Conservation (phyloP, 495 filamentous ascomycete species). For the Viridothelium virens region DNA sequence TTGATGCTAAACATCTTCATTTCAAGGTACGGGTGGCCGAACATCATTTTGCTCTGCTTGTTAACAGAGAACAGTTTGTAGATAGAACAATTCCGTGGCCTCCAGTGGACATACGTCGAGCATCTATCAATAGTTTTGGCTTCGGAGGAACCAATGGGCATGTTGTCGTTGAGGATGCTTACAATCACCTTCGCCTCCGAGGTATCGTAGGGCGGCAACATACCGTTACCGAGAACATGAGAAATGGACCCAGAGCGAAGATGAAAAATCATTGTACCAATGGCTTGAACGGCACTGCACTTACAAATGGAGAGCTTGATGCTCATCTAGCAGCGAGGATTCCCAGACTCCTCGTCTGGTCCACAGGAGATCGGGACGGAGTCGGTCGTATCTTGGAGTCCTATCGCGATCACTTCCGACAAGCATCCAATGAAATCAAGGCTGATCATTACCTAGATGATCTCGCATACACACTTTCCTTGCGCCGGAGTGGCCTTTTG, state of each 20-base stretch:
- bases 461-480: background rate
- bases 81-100: constrained; percentile 16
- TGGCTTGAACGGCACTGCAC: too few relatives aligned
- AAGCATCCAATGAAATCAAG: background rate
- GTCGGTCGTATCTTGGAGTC: background rate
- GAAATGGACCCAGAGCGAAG: background rate
- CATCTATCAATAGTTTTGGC: constrained; percentile 42
- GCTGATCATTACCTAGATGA: background rate
- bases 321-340: background rate
- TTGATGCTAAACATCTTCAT: background rate
- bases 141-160: constrained; percentile 48
- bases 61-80: constrained; percentile 32
- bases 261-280: too few relatives aligned
- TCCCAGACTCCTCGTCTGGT: background rate
- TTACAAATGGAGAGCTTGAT: too few relatives aligned
- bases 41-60: background rate
- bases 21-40: constrained; percentile 24
- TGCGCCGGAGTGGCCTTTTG: background rate
- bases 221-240: background rate
- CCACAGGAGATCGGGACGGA: background rate
- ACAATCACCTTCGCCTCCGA: background rate
- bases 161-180: constrained; percentile 34
- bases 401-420: background rate
- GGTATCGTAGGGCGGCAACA: background rate
- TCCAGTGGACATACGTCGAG: background rate